Conservation (phyloP, 2,329 filamentous ascomycete species). For the Phoma sp. region DNA sequence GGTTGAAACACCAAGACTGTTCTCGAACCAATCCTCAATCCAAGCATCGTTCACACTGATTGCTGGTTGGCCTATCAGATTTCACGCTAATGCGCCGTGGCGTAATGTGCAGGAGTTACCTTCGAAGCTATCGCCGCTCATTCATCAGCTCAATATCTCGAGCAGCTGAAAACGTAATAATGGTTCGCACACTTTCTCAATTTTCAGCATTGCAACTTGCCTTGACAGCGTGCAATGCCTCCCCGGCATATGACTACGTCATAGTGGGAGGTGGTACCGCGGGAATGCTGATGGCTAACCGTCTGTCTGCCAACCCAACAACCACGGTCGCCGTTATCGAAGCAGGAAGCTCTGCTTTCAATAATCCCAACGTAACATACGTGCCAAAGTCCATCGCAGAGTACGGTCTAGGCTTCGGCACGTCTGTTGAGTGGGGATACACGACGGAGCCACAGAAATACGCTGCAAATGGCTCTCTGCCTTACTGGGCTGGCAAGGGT, state of each 20-base stretch:
- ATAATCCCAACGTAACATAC: slow-evolving; percentile 41
- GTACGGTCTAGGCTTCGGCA: slow-evolving; percentile 33
- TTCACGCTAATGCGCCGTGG: not conserved
- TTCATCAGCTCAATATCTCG: not conserved
- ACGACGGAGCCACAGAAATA: slow-evolving; percentile 49
- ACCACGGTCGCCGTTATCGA: slow-evolving; percentile 41
- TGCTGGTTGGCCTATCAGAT: not conserved
- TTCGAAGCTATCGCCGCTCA: not conserved
- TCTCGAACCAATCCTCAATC: not conserved
- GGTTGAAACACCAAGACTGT: too few species aligned
- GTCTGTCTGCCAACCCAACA: slow-evolving; percentile 31
- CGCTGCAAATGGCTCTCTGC: slow-evolving; percentile 34
- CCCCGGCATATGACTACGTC: slow-evolving; percentile 39
- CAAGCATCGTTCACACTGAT: not conserved
- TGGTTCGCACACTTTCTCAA: not conserved
- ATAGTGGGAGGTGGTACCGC: slow-evolving; percentile 44
- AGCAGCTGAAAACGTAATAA: not conserved
- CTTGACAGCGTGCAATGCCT: slow-evolving; percentile 17
- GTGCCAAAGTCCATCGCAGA: slow-evolving; percentile 25
- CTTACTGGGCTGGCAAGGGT: slow-evolving; percentile 51
- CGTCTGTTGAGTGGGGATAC: slow-evolving; percentile 52
- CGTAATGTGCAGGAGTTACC: not conserved
- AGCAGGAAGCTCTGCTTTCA: slow-evolving; percentile 40
- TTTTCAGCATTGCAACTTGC: slow-evolving; percentile 6
- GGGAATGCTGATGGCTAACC: slow-evolving; percentile 42